phyloP scores from a whole-genome alignment of 192 early-diverging fungal genomes.

The Rhizophagus prolifer region DNA sequence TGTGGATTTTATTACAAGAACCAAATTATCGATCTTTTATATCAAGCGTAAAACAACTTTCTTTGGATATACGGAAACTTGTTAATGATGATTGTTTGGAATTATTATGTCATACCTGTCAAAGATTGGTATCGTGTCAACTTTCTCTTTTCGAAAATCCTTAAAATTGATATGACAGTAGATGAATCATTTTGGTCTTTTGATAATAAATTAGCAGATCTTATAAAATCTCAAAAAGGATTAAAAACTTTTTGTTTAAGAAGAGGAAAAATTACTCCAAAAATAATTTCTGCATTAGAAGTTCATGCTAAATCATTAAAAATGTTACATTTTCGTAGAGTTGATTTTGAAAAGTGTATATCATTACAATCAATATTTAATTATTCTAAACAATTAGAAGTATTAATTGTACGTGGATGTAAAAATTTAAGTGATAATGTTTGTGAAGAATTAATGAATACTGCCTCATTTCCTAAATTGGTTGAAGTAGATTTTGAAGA shows the following conservation, averaged over 20 bases:
- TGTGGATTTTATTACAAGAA: constrained; percentile 4
- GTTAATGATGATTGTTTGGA: background rate
- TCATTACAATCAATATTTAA: background rate
- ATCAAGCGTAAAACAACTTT: background rate
- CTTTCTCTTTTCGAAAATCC: background rate
- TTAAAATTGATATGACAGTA: constrained; percentile 7
- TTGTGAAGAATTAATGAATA: background rate
- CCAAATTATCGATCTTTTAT: background rate
- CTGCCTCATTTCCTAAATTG: background rate
- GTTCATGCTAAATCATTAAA: background rate
- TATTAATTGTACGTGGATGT: background rate
- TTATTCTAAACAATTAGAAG: constrained; percentile 5
- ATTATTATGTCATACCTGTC: constrained; percentile 2
- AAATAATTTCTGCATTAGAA: constrained; percentile 4
- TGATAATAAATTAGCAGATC: background rate
- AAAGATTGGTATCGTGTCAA: background rate
- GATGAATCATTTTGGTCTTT: background rate
- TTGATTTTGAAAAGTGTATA: background rate
- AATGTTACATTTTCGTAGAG: background rate
- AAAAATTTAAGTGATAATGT: background rate
- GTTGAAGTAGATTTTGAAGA: constrained; percentile 1
- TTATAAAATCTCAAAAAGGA: background rate
- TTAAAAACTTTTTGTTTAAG: background rate
- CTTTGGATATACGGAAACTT: constrained; percentile 1
- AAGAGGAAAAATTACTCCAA: background rate